Evolutionary conservation across 108 stramenopile genomes (phyloP).

Genomic region (Nannochloropsis gaditana): DNA sequence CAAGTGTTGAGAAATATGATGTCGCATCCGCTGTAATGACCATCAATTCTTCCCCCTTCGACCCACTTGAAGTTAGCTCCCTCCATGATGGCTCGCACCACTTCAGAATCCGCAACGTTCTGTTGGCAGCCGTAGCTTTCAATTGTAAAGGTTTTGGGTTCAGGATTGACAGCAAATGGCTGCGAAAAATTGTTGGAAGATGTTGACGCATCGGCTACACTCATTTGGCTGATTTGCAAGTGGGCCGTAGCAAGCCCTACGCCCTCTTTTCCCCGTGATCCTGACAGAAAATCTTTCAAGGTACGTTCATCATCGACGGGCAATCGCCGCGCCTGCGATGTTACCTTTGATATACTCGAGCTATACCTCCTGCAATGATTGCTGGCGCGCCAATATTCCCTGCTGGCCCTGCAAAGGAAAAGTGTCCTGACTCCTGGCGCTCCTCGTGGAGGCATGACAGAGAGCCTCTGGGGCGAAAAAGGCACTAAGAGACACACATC

Average conservation of each 20-base stretch:
- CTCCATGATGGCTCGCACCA: conserved; percentile 77
- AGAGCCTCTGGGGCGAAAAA: too few relatives aligned
- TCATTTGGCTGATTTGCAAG: not conserved
- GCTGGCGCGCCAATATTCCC: too few relatives aligned
- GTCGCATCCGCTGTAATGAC: conserved; percentile 60
- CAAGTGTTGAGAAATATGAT: conserved; percentile 93
- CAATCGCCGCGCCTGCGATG: not conserved
- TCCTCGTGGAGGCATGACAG: too few relatives aligned
- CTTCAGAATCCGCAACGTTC: conserved; percentile 93
- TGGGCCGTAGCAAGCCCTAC: not conserved
- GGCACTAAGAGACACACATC: too few relatives aligned
- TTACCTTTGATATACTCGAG: too few relatives aligned
- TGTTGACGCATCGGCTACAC: not conserved
- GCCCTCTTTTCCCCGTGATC: not conserved
- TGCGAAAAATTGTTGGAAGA: not conserved
- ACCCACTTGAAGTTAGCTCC: not conserved
- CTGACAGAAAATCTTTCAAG: not conserved
- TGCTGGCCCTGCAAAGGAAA: too few relatives aligned
- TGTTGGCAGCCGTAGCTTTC: conserved; percentile 99
- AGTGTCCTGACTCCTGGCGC: too few relatives aligned
- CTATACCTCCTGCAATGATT: too few relatives aligned
- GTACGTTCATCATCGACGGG: not conserved
- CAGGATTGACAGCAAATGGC: not conserved
- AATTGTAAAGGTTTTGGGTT: conserved; percentile 64
- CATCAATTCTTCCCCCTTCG: conserved; percentile 32